A percentile compares a stretch with the other conserved stretches of the same genome.
These are phyloP conservation scores for Phytopythium helicoides DNA, from an alignment of 352 stramenopile species.

Conservation along the genomic window DNA sequence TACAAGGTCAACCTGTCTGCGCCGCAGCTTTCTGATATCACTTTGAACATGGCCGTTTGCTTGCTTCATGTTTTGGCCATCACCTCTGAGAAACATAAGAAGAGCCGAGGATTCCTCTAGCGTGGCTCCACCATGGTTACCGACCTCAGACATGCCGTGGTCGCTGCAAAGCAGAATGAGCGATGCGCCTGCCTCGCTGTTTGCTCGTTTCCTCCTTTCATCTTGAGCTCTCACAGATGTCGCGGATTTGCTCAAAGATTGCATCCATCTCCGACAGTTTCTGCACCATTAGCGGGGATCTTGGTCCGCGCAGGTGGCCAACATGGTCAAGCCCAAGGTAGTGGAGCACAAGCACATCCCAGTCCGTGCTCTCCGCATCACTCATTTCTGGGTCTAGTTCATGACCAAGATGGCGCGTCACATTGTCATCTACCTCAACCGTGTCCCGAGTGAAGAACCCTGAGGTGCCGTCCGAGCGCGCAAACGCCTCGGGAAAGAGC, in stretches of 20 bases:
- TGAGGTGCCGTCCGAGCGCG: slow-evolving; percentile 73
- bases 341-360: slow-evolving; percentile 85
- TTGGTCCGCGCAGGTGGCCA: slow-evolving; percentile 75
- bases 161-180: slow-evolving; percentile 85
- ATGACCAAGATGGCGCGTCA: slow-evolving; percentile 80
- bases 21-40: slow-evolving; percentile 26
- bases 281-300: slow-evolving; percentile 68
- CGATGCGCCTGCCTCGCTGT: slow-evolving; percentile 33
- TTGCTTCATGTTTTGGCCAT: slow-evolving; percentile 23
- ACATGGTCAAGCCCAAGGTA: slow-evolving; percentile 89
- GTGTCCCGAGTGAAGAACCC: slow-evolving; percentile 89
- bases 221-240: slow-evolving; percentile 67
- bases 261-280: slow-evolving; percentile 87
- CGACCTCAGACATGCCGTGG: slow-evolving; percentile 88
- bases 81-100: slow-evolving; percentile 68
- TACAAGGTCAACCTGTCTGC: slow-evolving; percentile 78
- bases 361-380: slow-evolving; percentile 64
- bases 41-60: background rate
- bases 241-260: slow-evolving; percentile 55
- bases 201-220: slow-evolving; percentile 14
- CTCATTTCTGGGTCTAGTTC: slow-evolving; percentile 78
- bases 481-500: slow-evolving; percentile 74
- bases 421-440: slow-evolving; percentile 83
- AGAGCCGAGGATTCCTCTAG: slow-evolving; percentile 83
- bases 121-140: slow-evolving; percentile 84